Percentiles rank a stretch among this genome's conserved stretches.
Evolutionary conservation across 73 alveolate genomes (phyloP).

Genomic region (Paraurostyla sp.): DNA sequence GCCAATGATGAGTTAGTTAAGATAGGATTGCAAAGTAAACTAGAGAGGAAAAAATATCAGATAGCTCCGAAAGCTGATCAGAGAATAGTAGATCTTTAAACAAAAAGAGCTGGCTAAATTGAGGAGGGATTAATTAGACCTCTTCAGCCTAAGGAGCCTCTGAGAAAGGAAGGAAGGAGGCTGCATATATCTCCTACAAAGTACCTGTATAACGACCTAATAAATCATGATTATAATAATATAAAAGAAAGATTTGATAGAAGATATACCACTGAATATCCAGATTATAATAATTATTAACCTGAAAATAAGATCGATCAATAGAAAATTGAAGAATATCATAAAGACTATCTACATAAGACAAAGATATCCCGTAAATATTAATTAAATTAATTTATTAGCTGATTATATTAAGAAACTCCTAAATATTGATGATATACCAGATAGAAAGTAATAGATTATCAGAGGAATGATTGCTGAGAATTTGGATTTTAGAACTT

Average conservation of each 20-base stretch:
- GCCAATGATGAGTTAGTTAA: background rate
- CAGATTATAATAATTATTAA: background rate
- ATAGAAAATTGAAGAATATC: background rate
- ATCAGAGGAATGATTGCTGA: background rate
- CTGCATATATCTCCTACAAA: slow-evolving; percentile 1
- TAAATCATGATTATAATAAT: slow-evolving; percentile 27
- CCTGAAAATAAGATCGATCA: background rate
- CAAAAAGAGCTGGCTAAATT: background rate
- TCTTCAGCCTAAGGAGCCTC: background rate
- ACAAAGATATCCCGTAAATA: slow-evolving; percentile 26
- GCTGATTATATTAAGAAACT: slow-evolving; percentile 43
- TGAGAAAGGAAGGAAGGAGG: slow-evolving; percentile 16
- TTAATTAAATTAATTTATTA: background rate
- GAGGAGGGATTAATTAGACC: slow-evolving; percentile 16
- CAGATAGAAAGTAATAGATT: background rate
- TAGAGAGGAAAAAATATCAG: background rate
- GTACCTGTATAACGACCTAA: slow-evolving; percentile 1
- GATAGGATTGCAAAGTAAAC: no score
- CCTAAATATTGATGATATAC: background rate
- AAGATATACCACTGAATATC: background rate
- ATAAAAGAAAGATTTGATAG: background rate
- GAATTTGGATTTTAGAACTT: background rate
- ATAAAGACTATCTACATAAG: background rate
- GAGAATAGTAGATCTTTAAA: slow-evolving; percentile 14
- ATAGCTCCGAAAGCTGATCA: background rate